Conservation (phyloP, 116 monocot species). For the Posidonia oceanica region DNA sequence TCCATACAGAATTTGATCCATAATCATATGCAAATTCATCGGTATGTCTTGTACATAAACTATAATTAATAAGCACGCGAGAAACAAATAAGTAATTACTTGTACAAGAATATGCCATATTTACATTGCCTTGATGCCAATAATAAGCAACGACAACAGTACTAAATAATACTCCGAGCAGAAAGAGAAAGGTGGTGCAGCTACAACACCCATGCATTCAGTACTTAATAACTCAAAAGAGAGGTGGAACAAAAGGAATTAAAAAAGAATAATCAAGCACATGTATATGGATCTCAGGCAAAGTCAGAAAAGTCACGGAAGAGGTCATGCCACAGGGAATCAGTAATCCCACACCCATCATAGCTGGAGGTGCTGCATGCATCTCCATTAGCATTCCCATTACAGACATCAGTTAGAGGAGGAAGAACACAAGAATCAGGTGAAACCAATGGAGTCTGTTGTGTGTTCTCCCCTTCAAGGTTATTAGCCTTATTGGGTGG, state of each 20-base stretch:
- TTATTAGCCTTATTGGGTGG: neutral
- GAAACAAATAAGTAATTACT: too few relatives aligned
- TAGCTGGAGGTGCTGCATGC: constrained; percentile 32
- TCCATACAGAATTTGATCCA: too few relatives aligned
- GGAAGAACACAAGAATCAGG: constrained; percentile 3
- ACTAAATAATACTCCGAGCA: too few relatives aligned
- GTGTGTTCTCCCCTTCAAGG: neutral
- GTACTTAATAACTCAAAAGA: neutral
- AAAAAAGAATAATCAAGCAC: neutral
- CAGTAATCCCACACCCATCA: constrained; percentile 4
- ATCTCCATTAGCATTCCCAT: constrained; percentile 8
- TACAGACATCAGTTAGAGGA: constrained; percentile 2
- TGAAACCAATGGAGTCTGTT: neutral
- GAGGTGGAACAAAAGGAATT: neutral
- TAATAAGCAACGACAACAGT: neutral
- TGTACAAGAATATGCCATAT: neutral
- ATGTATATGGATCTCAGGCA: neutral
- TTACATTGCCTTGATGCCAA: neutral
- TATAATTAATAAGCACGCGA: too few relatives aligned
- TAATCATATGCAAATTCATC: too few relatives aligned
- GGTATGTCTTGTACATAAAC: too few relatives aligned
- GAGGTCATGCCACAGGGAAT: constrained; percentile 5
- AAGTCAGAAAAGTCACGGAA: neutral
- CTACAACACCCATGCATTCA: neutral
- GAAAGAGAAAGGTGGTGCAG: neutral